A percentile compares a stretch with the other conserved stretches of the same genome.
Evolutionary conservation across 441 rosid genomes (phyloP).

Genomic region (Populus hybrid): DNA sequence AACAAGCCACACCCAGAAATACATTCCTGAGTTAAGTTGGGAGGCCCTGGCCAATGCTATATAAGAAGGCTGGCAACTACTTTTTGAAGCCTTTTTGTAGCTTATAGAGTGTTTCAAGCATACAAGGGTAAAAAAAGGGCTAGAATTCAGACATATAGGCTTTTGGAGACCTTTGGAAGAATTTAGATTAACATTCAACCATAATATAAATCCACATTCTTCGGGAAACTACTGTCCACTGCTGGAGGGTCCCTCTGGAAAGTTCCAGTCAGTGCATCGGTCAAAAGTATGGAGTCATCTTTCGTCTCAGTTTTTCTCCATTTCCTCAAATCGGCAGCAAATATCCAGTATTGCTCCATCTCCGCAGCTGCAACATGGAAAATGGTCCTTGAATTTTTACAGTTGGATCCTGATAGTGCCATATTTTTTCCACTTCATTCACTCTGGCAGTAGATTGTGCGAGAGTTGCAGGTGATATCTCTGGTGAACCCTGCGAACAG

Average conservation of each 20-base stretch:
- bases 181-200: too few species aligned
- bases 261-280: slow-evolving; percentile 70
- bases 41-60: too few species aligned
- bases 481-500: slow-evolving; percentile 38
- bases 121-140: too few species aligned
- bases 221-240: slow-evolving; percentile 31
- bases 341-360: slow-evolving; percentile 90
- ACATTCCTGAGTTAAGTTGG: too few species aligned
- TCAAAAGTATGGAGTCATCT: slow-evolving; percentile 66
- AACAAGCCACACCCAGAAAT: too few species aligned
- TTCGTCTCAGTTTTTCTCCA: slow-evolving; percentile 64
- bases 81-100: too few species aligned
- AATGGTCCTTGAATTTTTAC: slow-evolving; percentile 95
- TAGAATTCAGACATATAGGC: too few species aligned
- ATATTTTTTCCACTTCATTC: slow-evolving; percentile 76
- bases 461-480: slow-evolving; percentile 35
- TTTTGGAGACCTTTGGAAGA: too few species aligned
- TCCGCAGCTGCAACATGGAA: slow-evolving; percentile 84
- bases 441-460: slow-evolving; percentile 40
- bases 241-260: slow-evolving; percentile 46
- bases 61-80: too few species aligned
- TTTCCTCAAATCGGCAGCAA: slow-evolving; percentile 73
- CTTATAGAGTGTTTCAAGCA: too few species aligned
- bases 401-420: slow-evolving; percentile 91
- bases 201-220: background rate